Base-by-base conservation (phyloP, 2,329 filamentous ascomycete genomes). In the Aspergillus tamarii region DNA sequence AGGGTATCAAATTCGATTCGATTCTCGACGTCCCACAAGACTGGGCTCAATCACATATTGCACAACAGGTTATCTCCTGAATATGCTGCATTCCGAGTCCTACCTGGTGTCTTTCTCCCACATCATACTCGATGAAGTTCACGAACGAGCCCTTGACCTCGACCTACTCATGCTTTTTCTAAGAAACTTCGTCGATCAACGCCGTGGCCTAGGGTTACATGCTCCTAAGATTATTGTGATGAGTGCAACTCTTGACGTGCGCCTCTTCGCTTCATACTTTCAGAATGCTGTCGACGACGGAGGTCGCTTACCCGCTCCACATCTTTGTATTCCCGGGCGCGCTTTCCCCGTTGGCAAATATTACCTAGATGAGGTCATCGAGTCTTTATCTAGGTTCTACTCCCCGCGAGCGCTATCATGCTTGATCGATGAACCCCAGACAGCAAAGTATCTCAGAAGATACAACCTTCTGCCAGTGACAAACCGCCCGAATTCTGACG, bases 121-220 rank as follows among this genome's bases (percentile, higher is more conserved):
- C 66, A 72, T 85, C 21, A 69, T 85, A 46, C 79, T 86, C 61
- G 83, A 86, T 66, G 84, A 85, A 70, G 81, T 84, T 21, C 82
- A 84, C 64, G 82, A 84, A 64, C 77, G 81, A 60, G 78, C 80
- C 68, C 72, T 81, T 21, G 67, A 74, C 12, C 80, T 82, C 34
- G 83, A 84, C 61, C 79, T 84, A 64, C 71, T 83, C 30, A 74
- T 85, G 68, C 76, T 83, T 39, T 67, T 81, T 14, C 66, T 84
- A 57, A 84, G 82, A 67, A 77, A 77, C 50, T 73, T 74, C 16
- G 72, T 83, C 43, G 67, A 72, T n/a, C 64, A 73, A n/a, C 74
- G 81, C 59, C 69, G 69, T 64, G 63, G 60, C 30, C 66, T 62
- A 12, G 74, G 77, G 6, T 73, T 74, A 34, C 64, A 70, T 9